These are phyloP conservation scores for Linaria vulgaris DNA, from an alignment of 257 asterid species.

Conservation along the genomic window DNA sequence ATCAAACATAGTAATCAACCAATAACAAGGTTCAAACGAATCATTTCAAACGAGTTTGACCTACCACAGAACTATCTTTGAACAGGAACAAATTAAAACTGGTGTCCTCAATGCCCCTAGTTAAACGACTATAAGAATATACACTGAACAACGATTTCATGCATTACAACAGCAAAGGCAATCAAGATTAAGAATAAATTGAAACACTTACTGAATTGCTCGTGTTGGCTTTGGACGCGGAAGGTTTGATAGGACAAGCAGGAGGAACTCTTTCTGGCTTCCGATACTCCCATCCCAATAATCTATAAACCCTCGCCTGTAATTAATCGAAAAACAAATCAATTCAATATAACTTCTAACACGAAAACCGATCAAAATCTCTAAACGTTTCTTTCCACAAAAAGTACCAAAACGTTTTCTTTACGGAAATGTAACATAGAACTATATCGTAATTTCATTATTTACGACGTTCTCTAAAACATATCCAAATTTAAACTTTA, in stretches of 20 bases:
- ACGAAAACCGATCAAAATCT: neutral
- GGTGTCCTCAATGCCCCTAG: neutral
- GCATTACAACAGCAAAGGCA: neutral
- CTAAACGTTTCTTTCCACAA: too few species aligned
- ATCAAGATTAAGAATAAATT: neutral
- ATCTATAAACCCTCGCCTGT: constrained; percentile 74
- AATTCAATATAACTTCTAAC: neutral
- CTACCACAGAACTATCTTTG: neutral
- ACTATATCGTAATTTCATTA: neutral
- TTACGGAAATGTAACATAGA: neutral
- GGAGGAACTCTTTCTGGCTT: constrained; percentile 84
- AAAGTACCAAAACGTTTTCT: too few species aligned
- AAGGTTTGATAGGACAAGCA: constrained; percentile 81
- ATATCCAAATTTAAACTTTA: too few species aligned
- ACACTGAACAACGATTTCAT: neutral
- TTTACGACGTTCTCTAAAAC: too few species aligned
- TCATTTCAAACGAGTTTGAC: neutral
- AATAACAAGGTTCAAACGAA: too few species aligned
- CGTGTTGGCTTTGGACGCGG: constrained; percentile 43
- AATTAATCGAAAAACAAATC: constrained; percentile 11
- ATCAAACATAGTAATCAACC: too few species aligned
- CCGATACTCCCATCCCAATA: constrained; percentile 85
- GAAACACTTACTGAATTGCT: constrained; percentile 60
- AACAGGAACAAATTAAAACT: neutral
- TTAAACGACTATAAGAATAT: constrained; percentile 7